Percentiles rank a stretch among this genome's conserved stretches.
Evolutionary conservation across 345 rosid genomes (phyloP).

Genomic region (Nephelium lappaceum): DNA sequence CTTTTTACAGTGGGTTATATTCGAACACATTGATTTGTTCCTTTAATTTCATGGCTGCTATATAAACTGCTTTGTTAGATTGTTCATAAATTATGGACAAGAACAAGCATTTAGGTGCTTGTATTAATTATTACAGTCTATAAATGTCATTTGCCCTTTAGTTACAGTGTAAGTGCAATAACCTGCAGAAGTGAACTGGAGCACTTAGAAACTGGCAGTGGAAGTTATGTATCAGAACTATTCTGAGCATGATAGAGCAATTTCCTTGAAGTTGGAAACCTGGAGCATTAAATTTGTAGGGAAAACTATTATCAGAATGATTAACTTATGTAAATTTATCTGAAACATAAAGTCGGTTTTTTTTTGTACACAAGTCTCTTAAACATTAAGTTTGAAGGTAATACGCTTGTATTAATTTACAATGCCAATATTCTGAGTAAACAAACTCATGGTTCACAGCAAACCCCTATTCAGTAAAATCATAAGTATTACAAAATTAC

Average conservation of each 20-base stretch:
- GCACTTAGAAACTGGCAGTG: neutral
- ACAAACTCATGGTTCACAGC: neutral
- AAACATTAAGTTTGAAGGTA: neutral
- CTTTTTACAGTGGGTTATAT: constrained; percentile 19
- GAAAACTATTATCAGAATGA: neutral
- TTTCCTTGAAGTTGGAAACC: neutral
- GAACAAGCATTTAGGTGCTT: neutral
- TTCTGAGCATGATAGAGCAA: neutral
- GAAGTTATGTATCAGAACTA: neutral
- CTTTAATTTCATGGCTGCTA: constrained; percentile 13
- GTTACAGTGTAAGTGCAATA: constrained; percentile 4
- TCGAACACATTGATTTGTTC: neutral
- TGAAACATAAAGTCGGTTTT: neutral
- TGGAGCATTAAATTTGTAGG: neutral
- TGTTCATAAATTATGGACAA: constrained; percentile 4
- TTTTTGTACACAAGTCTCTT: neutral
- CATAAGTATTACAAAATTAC: neutral
- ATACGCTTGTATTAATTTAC: neutral
- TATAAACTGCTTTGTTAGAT: constrained; percentile 6
- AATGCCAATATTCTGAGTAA: neutral
- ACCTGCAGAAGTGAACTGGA: constrained; percentile 3
- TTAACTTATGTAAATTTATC: neutral
- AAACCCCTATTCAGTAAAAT: neutral
- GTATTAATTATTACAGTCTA: neutral
- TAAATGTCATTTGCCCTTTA: neutral